phyloP scores from a whole-genome alignment of 352 stramenopile genomes.

The Pythium aristosporum region DNA sequence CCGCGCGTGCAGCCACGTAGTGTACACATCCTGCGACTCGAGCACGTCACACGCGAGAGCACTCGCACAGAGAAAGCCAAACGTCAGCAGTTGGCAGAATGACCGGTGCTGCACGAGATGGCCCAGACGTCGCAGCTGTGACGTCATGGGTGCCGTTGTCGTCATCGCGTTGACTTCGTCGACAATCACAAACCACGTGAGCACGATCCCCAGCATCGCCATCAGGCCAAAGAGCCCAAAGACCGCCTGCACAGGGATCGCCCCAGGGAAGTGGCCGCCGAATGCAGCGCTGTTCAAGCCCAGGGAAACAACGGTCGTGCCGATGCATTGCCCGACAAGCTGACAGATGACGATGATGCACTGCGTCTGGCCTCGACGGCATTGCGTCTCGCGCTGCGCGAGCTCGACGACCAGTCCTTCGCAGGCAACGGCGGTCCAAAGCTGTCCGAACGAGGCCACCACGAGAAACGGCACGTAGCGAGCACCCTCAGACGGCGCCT shows the following conservation, averaged over 20 bases:
- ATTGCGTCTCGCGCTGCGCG: slow-evolving; percentile 25
- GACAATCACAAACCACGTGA: slow-evolving; percentile 14
- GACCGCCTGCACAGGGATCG: slow-evolving; percentile 6
- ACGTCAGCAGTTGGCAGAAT: slow-evolving; percentile 21
- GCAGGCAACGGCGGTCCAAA: slow-evolving; percentile 11
- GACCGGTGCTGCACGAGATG: slow-evolving; percentile 11
- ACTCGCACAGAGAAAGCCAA: slow-evolving; percentile 14
- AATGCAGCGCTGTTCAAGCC: slow-evolving; percentile 15
- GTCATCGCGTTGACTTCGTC: slow-evolving; percentile 8
- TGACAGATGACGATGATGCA: slow-evolving; percentile 18
- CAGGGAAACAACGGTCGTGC: neutral
- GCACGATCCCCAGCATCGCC: slow-evolving; percentile 7
- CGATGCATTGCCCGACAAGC: slow-evolving; percentile 12
- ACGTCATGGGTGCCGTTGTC: neutral
- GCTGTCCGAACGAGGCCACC: slow-evolving; percentile 11
- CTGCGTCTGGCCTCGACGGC: slow-evolving; percentile 13
- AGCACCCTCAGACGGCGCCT: neutral
- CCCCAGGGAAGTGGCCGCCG: slow-evolving; percentile 13
- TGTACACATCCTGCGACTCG: slow-evolving; percentile 6
- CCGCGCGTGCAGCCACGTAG: neutral
- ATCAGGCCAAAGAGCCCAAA: slow-evolving; percentile 15
- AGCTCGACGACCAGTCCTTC: slow-evolving; percentile 30
- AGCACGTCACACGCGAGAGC: neutral
- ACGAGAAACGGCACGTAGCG: slow-evolving; percentile 12
- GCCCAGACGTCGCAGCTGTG: slow-evolving; percentile 16